Conservation (phyloP, 345 rosid genomes). For the Jatropha curcas region DNA sequence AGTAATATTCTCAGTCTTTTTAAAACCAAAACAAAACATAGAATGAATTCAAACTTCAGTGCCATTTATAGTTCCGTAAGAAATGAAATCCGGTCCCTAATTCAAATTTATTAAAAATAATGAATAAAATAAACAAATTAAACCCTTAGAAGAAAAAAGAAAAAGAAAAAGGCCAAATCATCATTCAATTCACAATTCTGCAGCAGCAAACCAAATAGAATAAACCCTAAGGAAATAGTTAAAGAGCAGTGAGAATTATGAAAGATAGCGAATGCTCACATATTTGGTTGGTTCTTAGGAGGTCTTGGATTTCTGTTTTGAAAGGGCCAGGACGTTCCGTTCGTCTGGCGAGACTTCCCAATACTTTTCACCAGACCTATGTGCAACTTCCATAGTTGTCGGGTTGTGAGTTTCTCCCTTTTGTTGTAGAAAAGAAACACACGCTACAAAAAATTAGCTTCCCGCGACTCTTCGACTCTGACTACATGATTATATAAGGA, state of each 20-base stretch:
- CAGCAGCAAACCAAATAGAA: not conserved
- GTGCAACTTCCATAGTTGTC: too few relatives aligned
- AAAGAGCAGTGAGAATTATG: not conserved
- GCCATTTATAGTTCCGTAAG: not conserved
- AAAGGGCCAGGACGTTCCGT: slow-evolving; percentile 10
- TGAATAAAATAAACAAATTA: too few relatives aligned
- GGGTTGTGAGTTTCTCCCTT: too few relatives aligned
- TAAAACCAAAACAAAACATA: not conserved
- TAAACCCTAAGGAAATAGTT: not conserved
- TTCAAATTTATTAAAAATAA: not conserved
- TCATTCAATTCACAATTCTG: not conserved
- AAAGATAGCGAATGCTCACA: not conserved
- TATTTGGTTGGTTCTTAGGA: slow-evolving; percentile 24
- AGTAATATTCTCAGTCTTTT: too few relatives aligned
- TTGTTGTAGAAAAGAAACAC: too few relatives aligned
- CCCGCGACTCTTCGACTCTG: too few relatives aligned
- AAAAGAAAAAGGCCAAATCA: not conserved
- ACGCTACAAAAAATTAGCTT: too few relatives aligned
- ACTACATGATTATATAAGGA: too few relatives aligned
- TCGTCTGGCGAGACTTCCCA: slow-evolving; percentile 19
- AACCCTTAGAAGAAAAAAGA: not conserved
- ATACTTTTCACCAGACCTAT: too few relatives aligned
- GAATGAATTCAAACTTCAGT: not conserved
- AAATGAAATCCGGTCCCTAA: not conserved
- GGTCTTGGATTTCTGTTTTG: slow-evolving; percentile 26